phyloP scores from a whole-genome alignment of 1,139 yeast genomes.

The Pichia sp. region DNA sequence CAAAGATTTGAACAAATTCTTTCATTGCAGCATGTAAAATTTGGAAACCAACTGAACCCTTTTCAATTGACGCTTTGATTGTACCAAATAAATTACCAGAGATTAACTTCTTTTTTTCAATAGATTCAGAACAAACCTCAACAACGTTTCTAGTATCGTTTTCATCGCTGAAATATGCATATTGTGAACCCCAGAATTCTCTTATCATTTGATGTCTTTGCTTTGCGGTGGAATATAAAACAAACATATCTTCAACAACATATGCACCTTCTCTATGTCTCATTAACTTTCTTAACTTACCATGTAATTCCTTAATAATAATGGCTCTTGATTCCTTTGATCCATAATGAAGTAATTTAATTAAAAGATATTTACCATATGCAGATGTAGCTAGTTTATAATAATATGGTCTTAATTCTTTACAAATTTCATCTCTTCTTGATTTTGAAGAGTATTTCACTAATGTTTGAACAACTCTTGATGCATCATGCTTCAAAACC shows the following conservation, averaged over 20 bases:
- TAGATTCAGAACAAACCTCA: conserved; percentile 60
- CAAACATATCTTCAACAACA: conserved; percentile 89
- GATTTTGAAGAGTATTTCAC: conserved; percentile 79
- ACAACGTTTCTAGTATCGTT: conserved; percentile 64
- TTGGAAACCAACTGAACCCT: conserved; percentile 95
- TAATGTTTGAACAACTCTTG: conserved; percentile 91
- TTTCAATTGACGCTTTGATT: conserved; percentile 84
- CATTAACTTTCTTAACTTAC: conserved; percentile 85
- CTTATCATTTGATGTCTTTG: conserved; percentile 88
- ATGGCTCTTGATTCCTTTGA: conserved; percentile 68
- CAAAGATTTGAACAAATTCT: conserved; percentile 72
- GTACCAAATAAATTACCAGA: conserved; percentile 75
- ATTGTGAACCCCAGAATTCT: conserved; percentile 97
- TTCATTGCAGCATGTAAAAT: conserved; percentile 94
- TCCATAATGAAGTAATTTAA: conserved; percentile 89
- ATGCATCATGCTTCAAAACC: conserved; percentile 93
- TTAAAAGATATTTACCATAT: conserved; percentile 86
- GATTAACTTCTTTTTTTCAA: conserved; percentile 78
- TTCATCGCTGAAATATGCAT: conserved; percentile 64
- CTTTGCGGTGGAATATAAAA: conserved; percentile 74
- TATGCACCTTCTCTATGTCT: conserved; percentile 99
- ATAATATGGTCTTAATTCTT: conserved; percentile 66
- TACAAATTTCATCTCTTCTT: conserved; percentile 66
- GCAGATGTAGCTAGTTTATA: conserved; percentile 85
- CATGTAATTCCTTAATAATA: conserved; percentile 81